Evolutionary conservation across 2,329 filamentous ascomycete genomes (phyloP).

Genomic region (Fusarium clavum): DNA sequence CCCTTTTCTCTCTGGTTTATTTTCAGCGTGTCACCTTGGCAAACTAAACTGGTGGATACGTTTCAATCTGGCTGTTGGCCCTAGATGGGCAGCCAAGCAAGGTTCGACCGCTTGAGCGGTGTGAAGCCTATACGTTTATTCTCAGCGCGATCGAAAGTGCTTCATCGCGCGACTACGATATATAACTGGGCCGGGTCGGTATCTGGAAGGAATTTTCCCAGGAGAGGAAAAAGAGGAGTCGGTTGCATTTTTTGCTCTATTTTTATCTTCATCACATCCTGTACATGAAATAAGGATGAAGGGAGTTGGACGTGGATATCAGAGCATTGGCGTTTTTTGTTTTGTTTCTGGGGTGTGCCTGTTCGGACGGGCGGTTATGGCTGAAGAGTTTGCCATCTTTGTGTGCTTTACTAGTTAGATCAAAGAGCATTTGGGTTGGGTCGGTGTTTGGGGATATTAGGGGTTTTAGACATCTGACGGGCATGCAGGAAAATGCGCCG

Average conservation of each 20-base stretch:
- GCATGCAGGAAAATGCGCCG: slow-evolving; percentile 36
- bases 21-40: slow-evolving; percentile 40
- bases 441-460: slow-evolving; percentile 19
- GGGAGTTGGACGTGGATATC: slow-evolving; percentile 24
- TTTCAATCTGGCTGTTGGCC: slow-evolving; percentile 30
- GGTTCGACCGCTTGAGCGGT: slow-evolving; percentile 27
- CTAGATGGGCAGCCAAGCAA: slow-evolving; percentile 31
- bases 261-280: slow-evolving; percentile 7
- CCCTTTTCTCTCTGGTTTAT: slow-evolving; percentile 27
- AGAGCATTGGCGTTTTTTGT: slow-evolving; percentile 40
- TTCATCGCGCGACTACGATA: slow-evolving; percentile 45
- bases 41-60: slow-evolving; percentile 43
- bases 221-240: slow-evolving; percentile 41
- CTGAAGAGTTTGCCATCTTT: slow-evolving; percentile 15
- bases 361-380: slow-evolving; percentile 17
- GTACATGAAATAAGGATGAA: slow-evolving; percentile 34
- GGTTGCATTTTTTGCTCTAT: slow-evolving; percentile 26
- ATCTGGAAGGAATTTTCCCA: slow-evolving; percentile 24
- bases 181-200: slow-evolving; percentile 41
- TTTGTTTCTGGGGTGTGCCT: slow-evolving; percentile 8
- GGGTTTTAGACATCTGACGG: slow-evolving; percentile 34
- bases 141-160: slow-evolving; percentile 47
- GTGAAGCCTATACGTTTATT: slow-evolving; percentile 46
- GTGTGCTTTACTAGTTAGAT: slow-evolving; percentile 9
- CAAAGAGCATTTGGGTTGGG: slow-evolving; percentile 2